Evolutionary conservation across 352 stramenopile genomes (phyloP).

Genomic region (Phytopythium delawarense): DNA sequence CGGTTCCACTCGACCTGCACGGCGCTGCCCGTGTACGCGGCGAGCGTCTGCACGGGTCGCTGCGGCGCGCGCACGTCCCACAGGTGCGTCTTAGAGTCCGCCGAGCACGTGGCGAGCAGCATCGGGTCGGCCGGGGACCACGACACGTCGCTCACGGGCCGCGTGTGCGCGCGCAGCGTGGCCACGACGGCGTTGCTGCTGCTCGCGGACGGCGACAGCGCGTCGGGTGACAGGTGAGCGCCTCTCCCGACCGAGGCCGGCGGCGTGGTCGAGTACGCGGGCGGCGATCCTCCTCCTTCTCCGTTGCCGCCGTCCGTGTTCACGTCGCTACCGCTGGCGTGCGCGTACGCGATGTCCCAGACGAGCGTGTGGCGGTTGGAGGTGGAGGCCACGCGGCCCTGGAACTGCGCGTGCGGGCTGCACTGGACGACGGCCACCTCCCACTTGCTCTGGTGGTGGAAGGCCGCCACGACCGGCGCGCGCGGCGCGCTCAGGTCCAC

Average conservation of each 20-base stretch:
- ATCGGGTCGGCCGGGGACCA: conserved; percentile 73
- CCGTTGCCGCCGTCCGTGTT: neutral
- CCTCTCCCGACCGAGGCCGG: conserved; percentile 12
- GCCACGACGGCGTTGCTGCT: conserved; percentile 35
- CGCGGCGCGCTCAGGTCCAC: conserved; percentile 71
- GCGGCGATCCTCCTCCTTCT: neutral
- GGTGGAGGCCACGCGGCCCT: conserved; percentile 66
- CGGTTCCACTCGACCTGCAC: conserved; percentile 78
- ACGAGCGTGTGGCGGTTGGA: conserved; percentile 82
- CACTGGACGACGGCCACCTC: conserved; percentile 79
- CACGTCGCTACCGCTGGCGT: conserved; percentile 10
- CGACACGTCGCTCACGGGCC: conserved; percentile 68
- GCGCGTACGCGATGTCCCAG: conserved; percentile 53
- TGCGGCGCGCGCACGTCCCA: conserved; percentile 80
- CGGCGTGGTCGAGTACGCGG: conserved; percentile 24
- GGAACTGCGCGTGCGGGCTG: conserved; percentile 65
- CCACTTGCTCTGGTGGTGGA: conserved; percentile 80
- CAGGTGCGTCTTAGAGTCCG: conserved; percentile 73
- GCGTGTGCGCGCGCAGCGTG: conserved; percentile 69
- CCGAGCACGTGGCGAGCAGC: conserved; percentile 73
- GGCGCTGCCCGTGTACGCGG: conserved; percentile 62
- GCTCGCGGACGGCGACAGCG: neutral
- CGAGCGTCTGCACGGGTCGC: conserved; percentile 64
- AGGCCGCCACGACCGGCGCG: conserved; percentile 34
- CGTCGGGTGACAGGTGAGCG: neutral